Evolutionary conservation across 176 grass and related monocot species (phyloP).

Genomic region (Avena atlantica): DNA sequence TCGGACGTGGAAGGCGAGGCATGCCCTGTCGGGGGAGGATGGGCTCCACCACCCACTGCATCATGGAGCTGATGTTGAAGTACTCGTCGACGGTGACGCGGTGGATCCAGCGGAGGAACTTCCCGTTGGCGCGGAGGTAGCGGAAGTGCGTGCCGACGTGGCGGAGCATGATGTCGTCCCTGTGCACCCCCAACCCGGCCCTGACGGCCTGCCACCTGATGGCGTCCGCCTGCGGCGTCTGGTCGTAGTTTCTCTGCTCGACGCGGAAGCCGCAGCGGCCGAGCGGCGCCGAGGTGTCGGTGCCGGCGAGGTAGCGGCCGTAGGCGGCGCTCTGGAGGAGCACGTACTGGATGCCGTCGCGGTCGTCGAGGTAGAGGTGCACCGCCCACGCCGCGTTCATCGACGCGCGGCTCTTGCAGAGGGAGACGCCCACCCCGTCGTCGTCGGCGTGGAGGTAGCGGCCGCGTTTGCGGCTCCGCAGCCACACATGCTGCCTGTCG

Average conservation of each 20-base stretch:
- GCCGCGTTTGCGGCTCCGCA: constrained; percentile 29
- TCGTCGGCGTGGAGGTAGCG: constrained; percentile 37
- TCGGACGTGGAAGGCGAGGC: neutral
- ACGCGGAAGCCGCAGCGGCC: neutral
- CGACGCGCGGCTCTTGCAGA: neutral
- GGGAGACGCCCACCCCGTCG: constrained; percentile 3
- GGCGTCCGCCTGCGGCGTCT: neutral
- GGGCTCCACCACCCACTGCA: constrained; percentile 35
- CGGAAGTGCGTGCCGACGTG: neutral
- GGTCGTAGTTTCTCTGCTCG: neutral
- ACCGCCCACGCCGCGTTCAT: constrained; percentile 29
- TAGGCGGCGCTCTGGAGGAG: constrained; percentile 42
- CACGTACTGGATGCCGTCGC: neutral
- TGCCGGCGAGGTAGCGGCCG: constrained; percentile 40
- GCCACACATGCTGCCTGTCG: constrained; percentile 15
- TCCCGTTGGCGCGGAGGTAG: constrained; percentile 38
- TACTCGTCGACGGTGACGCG: neutral
- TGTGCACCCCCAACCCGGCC: neutral
- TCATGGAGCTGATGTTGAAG: neutral
- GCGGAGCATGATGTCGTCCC: neutral
- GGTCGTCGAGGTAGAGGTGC: neutral
- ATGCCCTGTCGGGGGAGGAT: neutral
- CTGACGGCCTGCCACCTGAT: constrained; percentile 11
- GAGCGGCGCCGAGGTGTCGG: neutral
- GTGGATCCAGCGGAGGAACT: neutral